Conservation (phyloP, 2,329 filamentous ascomycete species). For the Pseudocercospora pini-densiflorae region DNA sequence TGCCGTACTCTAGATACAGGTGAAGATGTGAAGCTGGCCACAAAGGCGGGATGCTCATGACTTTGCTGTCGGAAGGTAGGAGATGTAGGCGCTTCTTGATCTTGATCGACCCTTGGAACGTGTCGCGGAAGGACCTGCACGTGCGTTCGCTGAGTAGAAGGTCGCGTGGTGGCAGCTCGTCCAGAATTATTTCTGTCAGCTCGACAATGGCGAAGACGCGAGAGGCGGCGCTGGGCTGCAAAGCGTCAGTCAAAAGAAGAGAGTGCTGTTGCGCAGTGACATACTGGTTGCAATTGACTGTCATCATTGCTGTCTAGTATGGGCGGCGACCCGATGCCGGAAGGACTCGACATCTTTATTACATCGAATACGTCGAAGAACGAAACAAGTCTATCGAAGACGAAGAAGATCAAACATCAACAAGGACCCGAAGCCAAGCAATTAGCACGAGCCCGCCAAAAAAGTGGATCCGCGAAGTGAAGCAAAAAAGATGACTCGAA, state of each 20-base stretch:
- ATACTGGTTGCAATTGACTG: background rate
- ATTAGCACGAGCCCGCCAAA: background rate
- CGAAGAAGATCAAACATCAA: background rate
- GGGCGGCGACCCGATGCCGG: background rate
- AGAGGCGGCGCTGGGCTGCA: background rate
- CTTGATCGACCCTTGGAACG: no score
- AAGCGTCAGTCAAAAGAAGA: background rate
- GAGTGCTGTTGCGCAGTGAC: background rate
- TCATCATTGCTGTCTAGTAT: background rate
- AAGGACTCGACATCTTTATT: background rate
- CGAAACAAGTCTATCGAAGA: no score
- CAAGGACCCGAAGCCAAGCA: background rate
- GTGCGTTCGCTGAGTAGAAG: background rate
- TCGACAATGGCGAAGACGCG: background rate
- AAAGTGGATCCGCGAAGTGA: background rate
- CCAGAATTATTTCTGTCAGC: background rate
- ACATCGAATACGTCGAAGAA: background rate
- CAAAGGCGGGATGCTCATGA: no score
- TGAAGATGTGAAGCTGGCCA: no score
- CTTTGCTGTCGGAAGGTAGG: no score
- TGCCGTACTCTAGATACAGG: no score
- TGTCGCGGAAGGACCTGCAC: background rate
- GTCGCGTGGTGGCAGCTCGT: background rate
- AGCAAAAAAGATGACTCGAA: background rate
- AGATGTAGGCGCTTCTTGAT: no score